Conservation (phyloP, 1,284 basidiomycete genomes). For the Gymnopus androsaceus region DNA sequence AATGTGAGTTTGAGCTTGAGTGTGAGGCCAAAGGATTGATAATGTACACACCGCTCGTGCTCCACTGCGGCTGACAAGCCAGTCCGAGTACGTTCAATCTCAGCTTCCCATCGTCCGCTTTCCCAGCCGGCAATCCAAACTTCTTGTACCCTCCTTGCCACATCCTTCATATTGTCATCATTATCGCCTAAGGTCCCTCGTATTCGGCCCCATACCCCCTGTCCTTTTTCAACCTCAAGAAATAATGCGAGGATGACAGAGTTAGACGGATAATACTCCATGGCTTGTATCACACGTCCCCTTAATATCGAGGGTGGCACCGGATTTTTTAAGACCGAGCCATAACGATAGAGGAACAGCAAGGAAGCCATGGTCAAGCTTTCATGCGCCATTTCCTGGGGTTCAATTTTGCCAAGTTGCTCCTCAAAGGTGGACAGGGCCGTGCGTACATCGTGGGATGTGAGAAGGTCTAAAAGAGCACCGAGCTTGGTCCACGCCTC, state of each 20-base stretch:
- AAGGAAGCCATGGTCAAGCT: conserved; percentile 60
- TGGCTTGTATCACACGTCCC: conserved; percentile 54
- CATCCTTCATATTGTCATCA: conserved; percentile 49
- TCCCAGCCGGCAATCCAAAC: conserved; percentile 82
- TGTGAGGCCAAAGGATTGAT: background rate
- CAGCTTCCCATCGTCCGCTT: conserved; percentile 64
- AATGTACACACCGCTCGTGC: conserved; percentile 55
- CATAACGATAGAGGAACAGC: conserved; percentile 65
- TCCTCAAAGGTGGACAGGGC: conserved; percentile 53
- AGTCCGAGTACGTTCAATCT: conserved; percentile 69
- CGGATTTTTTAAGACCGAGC: conserved; percentile 53
- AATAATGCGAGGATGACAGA: conserved; percentile 76
- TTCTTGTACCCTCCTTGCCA: conserved; percentile 62
- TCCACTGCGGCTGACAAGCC: conserved; percentile 64
- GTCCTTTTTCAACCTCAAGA: conserved; percentile 76
- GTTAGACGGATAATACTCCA: conserved; percentile 69
- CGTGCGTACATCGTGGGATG: conserved; percentile 40
- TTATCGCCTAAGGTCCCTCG: conserved; percentile 52
- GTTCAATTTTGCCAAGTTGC: conserved; percentile 30
- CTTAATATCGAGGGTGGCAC: conserved; percentile 63
- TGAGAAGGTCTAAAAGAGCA: conserved; percentile 65
- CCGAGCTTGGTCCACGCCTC: conserved; percentile 65
- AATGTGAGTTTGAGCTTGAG: conserved; percentile 8
- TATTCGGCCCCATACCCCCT: conserved; percentile 73
- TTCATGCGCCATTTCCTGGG: conserved; percentile 48